A percentile compares a stretch with the other conserved stretches of the same genome.
phyloP scores from a whole-genome alignment of 1,284 basidiomycete species.

The Leccinum solheimii region DNA sequence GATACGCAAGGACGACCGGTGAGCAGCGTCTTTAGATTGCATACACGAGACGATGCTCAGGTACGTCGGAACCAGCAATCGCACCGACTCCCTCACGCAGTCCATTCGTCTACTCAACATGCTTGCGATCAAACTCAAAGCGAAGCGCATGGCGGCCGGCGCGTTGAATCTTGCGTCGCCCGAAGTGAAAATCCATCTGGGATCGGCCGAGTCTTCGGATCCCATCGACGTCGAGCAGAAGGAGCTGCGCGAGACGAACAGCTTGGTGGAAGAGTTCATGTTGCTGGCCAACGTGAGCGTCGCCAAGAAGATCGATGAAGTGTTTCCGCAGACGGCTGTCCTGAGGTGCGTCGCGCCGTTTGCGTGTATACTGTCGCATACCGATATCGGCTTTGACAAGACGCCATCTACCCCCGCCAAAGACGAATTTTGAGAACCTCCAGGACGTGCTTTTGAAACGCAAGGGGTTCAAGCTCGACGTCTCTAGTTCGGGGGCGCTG shows the following conservation, averaged over 20 bases:
- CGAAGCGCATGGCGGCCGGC: constrained; percentile 87
- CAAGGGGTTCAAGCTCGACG: constrained; percentile 84
- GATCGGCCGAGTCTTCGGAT: constrained; percentile 83
- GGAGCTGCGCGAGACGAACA: constrained; percentile 91
- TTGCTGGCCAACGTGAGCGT: constrained; percentile 96
- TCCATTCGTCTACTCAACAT: constrained; percentile 89
- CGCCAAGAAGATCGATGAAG: constrained; percentile 88
- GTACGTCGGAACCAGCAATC: constrained; percentile 29
- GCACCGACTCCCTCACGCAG: not conserved
- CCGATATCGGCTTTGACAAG: constrained; percentile 31
- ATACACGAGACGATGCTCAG: not conserved
- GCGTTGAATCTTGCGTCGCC: constrained; percentile 93
- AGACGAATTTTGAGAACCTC: constrained; percentile 93
- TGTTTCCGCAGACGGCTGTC: constrained; percentile 95
- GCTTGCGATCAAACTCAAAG: constrained; percentile 86
- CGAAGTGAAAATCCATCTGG: constrained; percentile 95
- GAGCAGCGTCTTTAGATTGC: constrained; percentile 41
- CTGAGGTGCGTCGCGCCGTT: constrained; percentile 57
- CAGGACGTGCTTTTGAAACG: constrained; percentile 92
- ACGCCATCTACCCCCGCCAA: constrained; percentile 92
- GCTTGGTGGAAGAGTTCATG: constrained; percentile 99
- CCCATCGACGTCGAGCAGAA: constrained; percentile 98
- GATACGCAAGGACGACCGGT: constrained; percentile 90
- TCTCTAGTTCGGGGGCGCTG: constrained; percentile 90
- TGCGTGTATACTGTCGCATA: not conserved